Evolutionary conservation across 768 basidiomycete species (phyloP), one percentile per base, ranked within the genome.

Genomic region (Porpolomopsis calyptriformis): DNA sequence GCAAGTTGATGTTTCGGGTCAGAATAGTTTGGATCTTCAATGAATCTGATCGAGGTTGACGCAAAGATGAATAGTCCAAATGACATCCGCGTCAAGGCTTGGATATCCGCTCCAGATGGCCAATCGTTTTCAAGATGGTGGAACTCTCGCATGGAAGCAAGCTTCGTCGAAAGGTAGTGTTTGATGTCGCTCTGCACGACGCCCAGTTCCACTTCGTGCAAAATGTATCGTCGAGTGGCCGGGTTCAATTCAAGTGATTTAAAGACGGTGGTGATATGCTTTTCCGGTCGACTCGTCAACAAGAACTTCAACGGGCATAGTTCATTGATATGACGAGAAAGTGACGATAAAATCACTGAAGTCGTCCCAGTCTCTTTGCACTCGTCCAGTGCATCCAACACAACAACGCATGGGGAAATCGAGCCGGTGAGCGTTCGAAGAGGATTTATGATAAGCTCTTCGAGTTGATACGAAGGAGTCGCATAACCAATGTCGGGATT

Each of bases 311-410:
- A 27, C 9, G 27, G 19, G 4, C 57, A 4, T 10, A 59, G 44
- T 4, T 49, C 38, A 4, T 27, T 16, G 22, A 41, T 18, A 20
- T 41, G 16, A 6, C 40, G 20, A 42, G 48, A 45, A 12, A 41
- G 23, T 18, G 40, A 5, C 11, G 40, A 41, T 11, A 41, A 26
- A 14, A 41, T 41, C 10, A 41, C 16, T 7, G 40, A 41, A 26
- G 56, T 53, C 4, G 41, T 19, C 4, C 43, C 39, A 20, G 44
- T 22, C 4, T 49, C 50, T 10, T 49, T 16, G 44, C 58, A 63
- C 49, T 64, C 60, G 39, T 64, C 61, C 10, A 64, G 49, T 3
- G 57, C 60, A 44, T 62, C 61, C 18, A 60, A 47, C 19, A 61
- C 46, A 12, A 59, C 19, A 7, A 51, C 37, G 46, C 48, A 20